These are phyloP conservation scores for Hypericum perforatum DNA, from an alignment of 345 rosid species.

Conservation along the genomic window DNA sequence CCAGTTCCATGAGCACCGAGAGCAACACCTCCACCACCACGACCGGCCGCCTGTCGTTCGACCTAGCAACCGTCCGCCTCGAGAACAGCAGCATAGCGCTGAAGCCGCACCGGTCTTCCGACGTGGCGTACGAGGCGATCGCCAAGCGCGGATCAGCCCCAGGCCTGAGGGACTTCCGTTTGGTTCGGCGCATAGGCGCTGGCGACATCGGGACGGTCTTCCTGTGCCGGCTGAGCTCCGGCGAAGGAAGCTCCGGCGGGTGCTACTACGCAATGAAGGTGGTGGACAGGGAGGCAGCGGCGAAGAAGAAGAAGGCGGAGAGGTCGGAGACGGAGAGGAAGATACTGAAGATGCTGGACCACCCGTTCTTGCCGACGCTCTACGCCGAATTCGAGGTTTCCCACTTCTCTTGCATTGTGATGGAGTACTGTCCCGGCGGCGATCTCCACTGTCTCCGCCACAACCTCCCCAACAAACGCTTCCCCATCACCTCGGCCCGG, in stretches of 20 bases:
- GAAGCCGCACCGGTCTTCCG: constrained; percentile 78
- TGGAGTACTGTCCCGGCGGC: constrained; percentile 95
- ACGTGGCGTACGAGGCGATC: constrained; percentile 68
- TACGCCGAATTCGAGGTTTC: constrained; percentile 87
- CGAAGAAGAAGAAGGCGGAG: constrained; percentile 59
- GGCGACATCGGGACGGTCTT: constrained; percentile 91
- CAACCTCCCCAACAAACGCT: constrained; percentile 47
- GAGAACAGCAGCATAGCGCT: constrained; percentile 30
- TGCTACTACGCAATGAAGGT: constrained; percentile 83
- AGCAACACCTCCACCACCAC: constrained; percentile 60
- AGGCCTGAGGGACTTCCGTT: constrained; percentile 61
- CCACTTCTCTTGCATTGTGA: constrained; percentile 76
- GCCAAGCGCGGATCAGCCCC: constrained; percentile 33
- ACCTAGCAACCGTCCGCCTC: constrained; percentile 30
- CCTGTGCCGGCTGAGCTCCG: constrained; percentile 47
- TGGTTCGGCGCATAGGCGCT: constrained; percentile 61
- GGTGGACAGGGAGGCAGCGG: constrained; percentile 64
- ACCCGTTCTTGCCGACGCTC: constrained; percentile 82
- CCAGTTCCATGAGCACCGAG: constrained; percentile 58
- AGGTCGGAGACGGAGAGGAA: constrained; percentile 80
- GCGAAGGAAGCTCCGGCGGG: constrained; percentile 12
- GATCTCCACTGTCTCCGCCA: constrained; percentile 79
- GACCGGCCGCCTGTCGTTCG: constrained; percentile 72
- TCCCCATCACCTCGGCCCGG: constrained; percentile 71
- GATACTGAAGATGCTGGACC: constrained; percentile 77